phyloP scores from a whole-genome alignment of 2,329 filamentous ascomycete genomes.

The Pseudogymnoascus verrucosus region DNA sequence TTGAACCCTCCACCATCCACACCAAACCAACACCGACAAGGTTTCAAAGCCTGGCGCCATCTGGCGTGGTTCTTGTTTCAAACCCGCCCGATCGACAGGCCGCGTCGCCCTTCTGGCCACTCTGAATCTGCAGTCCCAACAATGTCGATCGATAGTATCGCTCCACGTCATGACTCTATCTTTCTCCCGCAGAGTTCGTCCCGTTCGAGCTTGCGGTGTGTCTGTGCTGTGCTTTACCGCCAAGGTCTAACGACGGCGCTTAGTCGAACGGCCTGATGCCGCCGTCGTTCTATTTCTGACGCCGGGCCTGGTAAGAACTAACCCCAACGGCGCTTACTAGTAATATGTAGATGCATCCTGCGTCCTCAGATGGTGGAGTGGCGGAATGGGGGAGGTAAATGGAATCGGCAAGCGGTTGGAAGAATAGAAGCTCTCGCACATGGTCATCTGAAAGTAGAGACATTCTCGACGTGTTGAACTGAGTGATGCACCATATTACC shows the following conservation, averaged over 20 bases:
- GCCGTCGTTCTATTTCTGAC: neutral
- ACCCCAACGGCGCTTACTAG: neutral
- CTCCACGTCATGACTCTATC: neutral
- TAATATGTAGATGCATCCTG: neutral
- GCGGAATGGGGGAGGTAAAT: neutral
- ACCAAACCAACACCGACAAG: neutral
- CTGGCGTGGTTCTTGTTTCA: neutral
- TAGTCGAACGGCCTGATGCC: neutral
- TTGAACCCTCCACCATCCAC: neutral
- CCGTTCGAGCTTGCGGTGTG: neutral
- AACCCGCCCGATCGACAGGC: neutral
- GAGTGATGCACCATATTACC: neutral
- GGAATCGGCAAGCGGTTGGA: neutral
- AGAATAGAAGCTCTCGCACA: neutral
- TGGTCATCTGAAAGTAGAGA: neutral
- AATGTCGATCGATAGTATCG: neutral
- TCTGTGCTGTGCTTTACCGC: neutral
- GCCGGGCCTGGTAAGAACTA: neutral
- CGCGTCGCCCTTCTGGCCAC: neutral
- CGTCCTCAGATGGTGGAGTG: neutral
- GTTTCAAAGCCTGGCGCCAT: neutral
- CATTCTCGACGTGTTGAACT: neutral
- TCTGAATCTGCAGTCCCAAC: neutral
- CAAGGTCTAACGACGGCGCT: neutral
- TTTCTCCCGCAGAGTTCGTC: neutral